phyloP scores from a whole-genome alignment of 2,329 filamentous ascomycete species.

The Hymenoscyphus linearis region DNA sequence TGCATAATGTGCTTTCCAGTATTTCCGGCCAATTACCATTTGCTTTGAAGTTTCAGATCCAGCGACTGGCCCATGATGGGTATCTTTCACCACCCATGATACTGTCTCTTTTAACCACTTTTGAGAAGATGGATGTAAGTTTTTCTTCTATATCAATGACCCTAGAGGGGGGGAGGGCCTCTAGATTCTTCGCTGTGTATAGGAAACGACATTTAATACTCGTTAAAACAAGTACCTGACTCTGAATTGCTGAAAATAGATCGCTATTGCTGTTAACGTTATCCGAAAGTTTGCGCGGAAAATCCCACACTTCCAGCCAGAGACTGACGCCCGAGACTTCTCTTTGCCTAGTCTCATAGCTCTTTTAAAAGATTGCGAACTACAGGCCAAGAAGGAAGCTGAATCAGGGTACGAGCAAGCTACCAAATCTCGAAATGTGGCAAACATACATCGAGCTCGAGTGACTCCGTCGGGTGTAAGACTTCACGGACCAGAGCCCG shows the following conservation, averaged over 20 bases:
- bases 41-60: constrained; percentile 7
- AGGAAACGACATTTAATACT: background rate
- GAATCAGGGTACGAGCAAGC: constrained; percentile 19
- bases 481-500: constrained; percentile 57
- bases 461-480: constrained; percentile 56
- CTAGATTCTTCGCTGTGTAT: background rate
- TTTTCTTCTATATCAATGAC: background rate
- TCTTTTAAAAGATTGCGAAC: constrained; percentile 39
- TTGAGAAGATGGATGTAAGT: constrained; percentile 26
- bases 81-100: constrained; percentile 53
- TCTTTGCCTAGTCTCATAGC: constrained; percentile 36
- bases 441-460: constrained; percentile 23
- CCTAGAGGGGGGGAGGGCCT: background rate
- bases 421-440: constrained; percentile 19
- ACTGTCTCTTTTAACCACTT: constrained; percentile 39
- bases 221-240: background rate
- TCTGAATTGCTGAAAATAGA: constrained; percentile 6
- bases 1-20: background rate
- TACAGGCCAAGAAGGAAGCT: constrained; percentile 24
- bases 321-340: background rate
- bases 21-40: background rate
- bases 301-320: constrained; percentile 1
- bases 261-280: background rate
- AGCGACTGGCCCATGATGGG: constrained; percentile 45
- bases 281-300: constrained; percentile 1